Percentiles rank a stretch among this genome's conserved stretches.
phyloP scores from a whole-genome alignment of 1,284 basidiomycete genomes.

The Pascua guehoae region DNA sequence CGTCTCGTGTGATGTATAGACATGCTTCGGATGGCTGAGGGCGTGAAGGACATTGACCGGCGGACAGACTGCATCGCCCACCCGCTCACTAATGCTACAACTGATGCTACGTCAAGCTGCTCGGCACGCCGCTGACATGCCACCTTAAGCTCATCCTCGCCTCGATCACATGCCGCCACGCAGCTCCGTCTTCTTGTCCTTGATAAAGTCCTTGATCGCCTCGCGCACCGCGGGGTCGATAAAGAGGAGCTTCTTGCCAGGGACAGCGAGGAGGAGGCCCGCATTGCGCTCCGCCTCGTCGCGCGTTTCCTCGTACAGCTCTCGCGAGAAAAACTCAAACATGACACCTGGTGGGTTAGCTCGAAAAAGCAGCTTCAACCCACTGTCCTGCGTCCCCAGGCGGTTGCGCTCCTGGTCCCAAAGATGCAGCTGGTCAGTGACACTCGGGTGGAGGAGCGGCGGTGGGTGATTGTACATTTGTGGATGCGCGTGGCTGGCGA shows the following conservation, averaged over 20 bases:
- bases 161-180: conserved; percentile 15
- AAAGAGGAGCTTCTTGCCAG: conserved; percentile 34
- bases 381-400: conserved; percentile 79
- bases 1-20: conserved; percentile 16
- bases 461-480: conserved; percentile 86
- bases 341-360: conserved; percentile 25
- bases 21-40: conserved; percentile 2
- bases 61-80: too few species aligned
- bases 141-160: too few species aligned
- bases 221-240: conserved; percentile 39
- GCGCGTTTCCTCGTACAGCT: conserved; percentile 41
- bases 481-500: conserved; percentile 90
- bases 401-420: conserved; percentile 98
- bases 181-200: conserved; percentile 31
- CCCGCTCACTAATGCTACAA: conserved; percentile 1
- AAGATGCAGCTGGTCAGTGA: conserved; percentile 94
- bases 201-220: conserved; percentile 41
- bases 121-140: too few species aligned
- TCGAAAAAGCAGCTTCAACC: conserved; percentile 10
- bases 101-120: background rate
- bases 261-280: conserved; percentile 25
- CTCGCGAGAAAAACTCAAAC: conserved; percentile 44
- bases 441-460: conserved; percentile 54
- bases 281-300: conserved; percentile 36
- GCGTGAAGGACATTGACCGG: background rate